These are phyloP conservation scores for Sanghuangporus sanghuang DNA, from an alignment of 1,284 basidiomycete genomes.

Conservation along the genomic window DNA sequence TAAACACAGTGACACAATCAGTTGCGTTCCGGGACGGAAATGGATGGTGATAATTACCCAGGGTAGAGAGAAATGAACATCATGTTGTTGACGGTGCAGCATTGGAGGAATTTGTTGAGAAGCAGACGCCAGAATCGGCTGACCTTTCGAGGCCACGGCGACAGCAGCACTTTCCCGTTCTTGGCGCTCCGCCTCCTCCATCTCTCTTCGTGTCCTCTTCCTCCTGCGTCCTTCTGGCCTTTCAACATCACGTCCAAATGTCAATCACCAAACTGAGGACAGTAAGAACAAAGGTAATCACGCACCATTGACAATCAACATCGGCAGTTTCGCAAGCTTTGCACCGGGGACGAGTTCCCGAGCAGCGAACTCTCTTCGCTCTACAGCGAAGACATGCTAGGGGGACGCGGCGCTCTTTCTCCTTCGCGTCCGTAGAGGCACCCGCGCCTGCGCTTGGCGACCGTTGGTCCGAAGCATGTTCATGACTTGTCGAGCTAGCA, in stretches of 20 bases:
- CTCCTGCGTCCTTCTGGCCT: constrained; percentile 29
- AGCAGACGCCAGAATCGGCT: neutral
- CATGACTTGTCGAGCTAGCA: neutral
- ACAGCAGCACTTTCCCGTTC: constrained; percentile 20
- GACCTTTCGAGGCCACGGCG: constrained; percentile 5
- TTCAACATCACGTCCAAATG: neutral
- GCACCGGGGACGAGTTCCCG: constrained; percentile 30
- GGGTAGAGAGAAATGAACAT: neutral
- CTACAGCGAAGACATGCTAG: constrained; percentile 28
- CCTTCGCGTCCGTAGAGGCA: neutral
- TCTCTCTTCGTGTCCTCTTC: constrained; percentile 32
- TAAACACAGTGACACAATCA: neutral
- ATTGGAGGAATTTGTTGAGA: neutral
- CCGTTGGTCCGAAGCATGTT: neutral
- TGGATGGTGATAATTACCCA: neutral
- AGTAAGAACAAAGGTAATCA: neutral
- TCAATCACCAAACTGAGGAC: neutral
- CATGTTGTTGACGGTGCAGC: neutral
- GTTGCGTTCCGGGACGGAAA: too few relatives aligned
- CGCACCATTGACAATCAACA: constrained; percentile 29
- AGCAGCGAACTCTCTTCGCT: constrained; percentile 33
- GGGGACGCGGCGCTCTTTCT: constrained; percentile 8
- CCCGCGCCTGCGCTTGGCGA: neutral
- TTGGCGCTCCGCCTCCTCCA: constrained; percentile 32
- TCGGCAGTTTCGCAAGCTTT: constrained; percentile 29